Conservation (phyloP, 257 asterid genomes). For the Jaltomata sinuosa region DNA sequence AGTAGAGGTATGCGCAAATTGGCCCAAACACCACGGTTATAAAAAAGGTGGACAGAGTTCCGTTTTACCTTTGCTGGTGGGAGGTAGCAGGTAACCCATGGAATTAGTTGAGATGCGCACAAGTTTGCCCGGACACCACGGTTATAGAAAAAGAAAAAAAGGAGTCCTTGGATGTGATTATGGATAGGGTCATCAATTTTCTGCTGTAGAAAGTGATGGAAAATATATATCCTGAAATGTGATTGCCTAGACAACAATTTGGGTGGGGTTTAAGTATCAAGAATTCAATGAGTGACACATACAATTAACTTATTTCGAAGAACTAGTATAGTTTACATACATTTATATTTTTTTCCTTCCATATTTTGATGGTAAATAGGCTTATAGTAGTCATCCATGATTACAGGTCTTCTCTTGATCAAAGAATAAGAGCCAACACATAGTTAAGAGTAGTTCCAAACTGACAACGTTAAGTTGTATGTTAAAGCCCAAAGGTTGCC, state of each 20-base stretch:
- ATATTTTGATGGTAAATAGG: neutral
- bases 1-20: no score
- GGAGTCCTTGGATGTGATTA: neutral
- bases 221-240: neutral
- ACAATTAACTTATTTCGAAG: neutral
- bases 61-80: neutral
- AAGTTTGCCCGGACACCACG: neutral
- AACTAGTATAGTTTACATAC: neutral
- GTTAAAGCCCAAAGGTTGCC: neutral
- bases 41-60: no score
- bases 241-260: neutral
- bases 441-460: neutral
- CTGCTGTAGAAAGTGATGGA: neutral
- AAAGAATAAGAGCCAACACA: neutral
- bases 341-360: neutral
- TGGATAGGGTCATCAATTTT: neutral
- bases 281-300: neutral
- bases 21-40: no score
- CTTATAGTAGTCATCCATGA: neutral
- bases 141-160: neutral
- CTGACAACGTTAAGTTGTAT: neutral
- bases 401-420: neutral
- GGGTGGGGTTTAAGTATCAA: neutral
- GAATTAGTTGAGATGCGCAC: neutral
- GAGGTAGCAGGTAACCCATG: neutral